Base-by-base conservation (phyloP, 768 basidiomycete species). In the Nidularia pulvinata region DNA sequence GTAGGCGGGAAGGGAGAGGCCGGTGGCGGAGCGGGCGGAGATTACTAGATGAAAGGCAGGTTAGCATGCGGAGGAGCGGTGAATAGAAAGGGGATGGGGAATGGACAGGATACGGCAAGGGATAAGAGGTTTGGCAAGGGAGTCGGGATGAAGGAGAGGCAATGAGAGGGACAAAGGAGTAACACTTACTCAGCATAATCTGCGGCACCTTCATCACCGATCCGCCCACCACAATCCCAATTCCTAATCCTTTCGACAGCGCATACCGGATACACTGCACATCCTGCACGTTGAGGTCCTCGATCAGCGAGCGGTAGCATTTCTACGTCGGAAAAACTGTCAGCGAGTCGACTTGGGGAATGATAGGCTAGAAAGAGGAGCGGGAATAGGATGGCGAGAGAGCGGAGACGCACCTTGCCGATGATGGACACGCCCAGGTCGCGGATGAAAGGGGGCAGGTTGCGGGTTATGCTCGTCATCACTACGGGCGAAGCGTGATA, bases 121-220 rank as follows among this genome's bases (percentile, higher is more conserved):
- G 25, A 30, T 30, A 30, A 30, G 4, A 4, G 25, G 4, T 30
- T 30, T 30, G 25, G 25, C 4, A 30, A 30, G 25, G 25, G 25
- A 30, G 4, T 30, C 25, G 25, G 25, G 25, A 30, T 30, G 25
- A 30, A 4, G 25, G 25, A 30, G 25, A 5, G 11, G 13, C 13
- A 16, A 4, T 3, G 25, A 30, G 25, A 5, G 11, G 13, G n/a
- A 16, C 25, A 35, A 39, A 14, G 6, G 39, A n/a, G 22, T 1
- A 35, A 3, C 34, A 75, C 90, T 64, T 60, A 92, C 91, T 92
- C 51, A 93, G 80, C 32, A 91, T 61, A n/a, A 97, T 75, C 66
- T 98, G 96, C 1, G 96, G 96, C 7, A 95, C 79, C 68, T 95
- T 95, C 83, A 95, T 87, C 57, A 95, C 89, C 4, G 85, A 84